These are phyloP conservation scores for Microascus cirrosus DNA, from an alignment of 2,329 filamentous ascomycete species.

Conservation along the genomic window DNA sequence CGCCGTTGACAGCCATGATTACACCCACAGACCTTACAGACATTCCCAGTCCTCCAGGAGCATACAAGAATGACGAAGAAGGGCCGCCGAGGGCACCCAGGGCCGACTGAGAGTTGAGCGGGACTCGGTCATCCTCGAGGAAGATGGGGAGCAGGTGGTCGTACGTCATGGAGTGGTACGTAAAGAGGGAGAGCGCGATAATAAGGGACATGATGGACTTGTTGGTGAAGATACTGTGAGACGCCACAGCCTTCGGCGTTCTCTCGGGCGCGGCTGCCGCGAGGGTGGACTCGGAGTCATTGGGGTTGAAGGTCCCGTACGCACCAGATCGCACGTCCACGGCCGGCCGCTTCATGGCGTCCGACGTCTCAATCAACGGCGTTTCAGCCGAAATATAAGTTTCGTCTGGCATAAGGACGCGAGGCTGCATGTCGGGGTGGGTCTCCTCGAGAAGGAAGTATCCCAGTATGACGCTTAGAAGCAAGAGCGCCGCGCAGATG, in stretches of 20 bases:
- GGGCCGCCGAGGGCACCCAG: constrained; percentile 4
- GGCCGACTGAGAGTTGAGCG: constrained; percentile 14
- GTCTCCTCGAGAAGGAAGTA: constrained; percentile 79
- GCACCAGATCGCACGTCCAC: constrained; percentile 45
- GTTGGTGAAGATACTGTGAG: constrained; percentile 7
- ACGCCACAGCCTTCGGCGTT: constrained; percentile 13
- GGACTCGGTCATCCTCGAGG: constrained; percentile 61
- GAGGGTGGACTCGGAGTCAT: neutral
- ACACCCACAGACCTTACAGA: constrained; percentile 51
- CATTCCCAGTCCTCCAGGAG: constrained; percentile 50
- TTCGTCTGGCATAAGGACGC: constrained; percentile 30
- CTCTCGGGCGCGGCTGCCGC: constrained; percentile 13
- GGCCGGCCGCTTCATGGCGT: constrained; percentile 60
- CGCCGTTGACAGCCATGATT: constrained; percentile 47
- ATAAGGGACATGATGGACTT: constrained; percentile 36
- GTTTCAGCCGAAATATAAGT: constrained; percentile 46
- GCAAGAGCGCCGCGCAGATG: constrained; percentile 64
- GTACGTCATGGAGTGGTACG: constrained; percentile 91
- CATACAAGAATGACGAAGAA: constrained; percentile 40
- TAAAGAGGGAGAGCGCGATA: constrained; percentile 78
- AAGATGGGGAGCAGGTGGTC: constrained; percentile 90
- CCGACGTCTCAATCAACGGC: constrained; percentile 64
- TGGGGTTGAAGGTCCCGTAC: constrained; percentile 49
- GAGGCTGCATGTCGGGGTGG: constrained; percentile 50
- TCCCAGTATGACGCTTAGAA: constrained; percentile 70